A percentile compares a stretch with the other conserved stretches of the same genome.
Conservation (phyloP, 306 rosid species). For the Alnus rubra region DNA sequence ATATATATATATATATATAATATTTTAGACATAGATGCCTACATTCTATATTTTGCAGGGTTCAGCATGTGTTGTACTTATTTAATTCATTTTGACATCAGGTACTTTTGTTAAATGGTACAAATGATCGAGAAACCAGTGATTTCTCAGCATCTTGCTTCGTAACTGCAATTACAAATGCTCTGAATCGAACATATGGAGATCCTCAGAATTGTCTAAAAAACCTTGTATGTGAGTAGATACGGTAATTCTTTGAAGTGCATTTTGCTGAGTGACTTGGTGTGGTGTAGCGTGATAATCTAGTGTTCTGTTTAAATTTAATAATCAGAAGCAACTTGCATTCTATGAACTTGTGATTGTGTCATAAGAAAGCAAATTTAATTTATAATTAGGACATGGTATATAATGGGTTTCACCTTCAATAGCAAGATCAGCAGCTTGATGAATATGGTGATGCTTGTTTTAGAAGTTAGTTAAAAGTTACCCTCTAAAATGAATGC, state of each 20-base stretch:
- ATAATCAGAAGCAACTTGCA: not conserved
- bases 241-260: constrained; percentile 17
- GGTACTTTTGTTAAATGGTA: constrained; percentile 84
- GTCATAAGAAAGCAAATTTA: not conserved
- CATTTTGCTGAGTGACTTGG: constrained; percentile 10
- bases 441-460: constrained; percentile 1
- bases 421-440: not conserved
- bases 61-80: constrained; percentile 4
- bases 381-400: not conserved
- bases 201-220: constrained; percentile 53
- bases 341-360: too few relatives aligned
- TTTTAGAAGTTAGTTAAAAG: constrained; percentile 1
- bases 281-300: constrained; percentile 14
- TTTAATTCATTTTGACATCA: constrained; percentile 23
- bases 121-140: constrained; percentile 77
- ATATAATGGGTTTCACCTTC: not conserved
- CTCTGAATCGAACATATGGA: constrained; percentile 85
- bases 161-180: constrained; percentile 81
- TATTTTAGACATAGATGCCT: constrained; percentile 12
- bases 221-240: constrained; percentile 58
- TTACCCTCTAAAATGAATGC: not conserved
- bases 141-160: constrained; percentile 82
- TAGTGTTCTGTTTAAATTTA: not conserved
- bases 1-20: constrained; percentile 6
- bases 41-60: constrained; percentile 9